Evolutionary conservation across 331 rosid species (phyloP).

Genomic region (Quercus lobata): DNA sequence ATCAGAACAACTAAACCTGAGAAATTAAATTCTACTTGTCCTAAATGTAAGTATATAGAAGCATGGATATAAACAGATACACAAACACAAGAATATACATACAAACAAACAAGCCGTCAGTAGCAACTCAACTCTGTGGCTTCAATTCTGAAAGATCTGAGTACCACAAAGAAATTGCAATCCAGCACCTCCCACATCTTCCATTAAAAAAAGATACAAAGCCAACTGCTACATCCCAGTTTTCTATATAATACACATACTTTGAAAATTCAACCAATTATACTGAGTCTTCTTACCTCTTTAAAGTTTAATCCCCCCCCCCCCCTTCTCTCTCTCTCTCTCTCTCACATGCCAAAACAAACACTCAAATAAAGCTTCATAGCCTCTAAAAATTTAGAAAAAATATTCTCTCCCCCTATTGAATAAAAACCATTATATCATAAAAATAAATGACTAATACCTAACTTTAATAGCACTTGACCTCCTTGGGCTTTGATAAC

Average conservation of each 20-base stretch:
- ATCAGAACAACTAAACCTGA: constrained; percentile 14
- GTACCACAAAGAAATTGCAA: background rate
- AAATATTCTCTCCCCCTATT: too few species aligned
- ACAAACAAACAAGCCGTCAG: background rate
- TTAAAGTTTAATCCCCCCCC: background rate
- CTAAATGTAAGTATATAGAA: background rate
- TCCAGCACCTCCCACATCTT: background rate
- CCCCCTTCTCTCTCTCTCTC: too few species aligned
- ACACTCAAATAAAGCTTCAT: too few species aligned
- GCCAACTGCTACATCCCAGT: background rate
- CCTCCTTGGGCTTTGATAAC: too few species aligned
- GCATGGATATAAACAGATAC: background rate
- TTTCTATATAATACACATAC: background rate
- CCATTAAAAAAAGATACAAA: background rate
- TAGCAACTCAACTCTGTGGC: background rate
- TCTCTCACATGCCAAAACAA: too few species aligned
- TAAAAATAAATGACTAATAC: too few species aligned
- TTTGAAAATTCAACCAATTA: background rate
- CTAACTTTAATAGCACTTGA: too few species aligned
- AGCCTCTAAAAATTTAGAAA: too few species aligned
- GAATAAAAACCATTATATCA: too few species aligned
- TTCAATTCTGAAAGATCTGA: background rate
- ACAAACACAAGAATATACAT: background rate
- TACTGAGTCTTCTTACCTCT: background rate
- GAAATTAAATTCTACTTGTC: background rate